Base-by-base conservation (phyloP, 2,329 filamentous ascomycete species). In the Hymenoscyphus albidus region DNA sequence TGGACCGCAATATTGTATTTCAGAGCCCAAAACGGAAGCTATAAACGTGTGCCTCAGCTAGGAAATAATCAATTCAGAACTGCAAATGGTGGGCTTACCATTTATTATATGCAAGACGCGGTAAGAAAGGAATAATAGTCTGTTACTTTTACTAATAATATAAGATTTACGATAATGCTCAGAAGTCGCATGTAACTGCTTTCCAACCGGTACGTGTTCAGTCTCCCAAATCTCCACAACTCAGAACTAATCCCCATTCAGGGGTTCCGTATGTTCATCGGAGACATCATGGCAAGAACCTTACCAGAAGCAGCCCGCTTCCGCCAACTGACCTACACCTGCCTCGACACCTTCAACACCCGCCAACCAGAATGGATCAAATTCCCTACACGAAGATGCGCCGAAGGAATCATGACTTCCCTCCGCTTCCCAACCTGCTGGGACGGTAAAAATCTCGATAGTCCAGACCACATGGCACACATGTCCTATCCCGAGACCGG, bases 231-330 rank as follows among this genome's bases (percentile, higher is more conserved):
- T 12, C 22, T 7, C n/a, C 1, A 38, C 3, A 13, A 40, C 5
- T 10, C 12, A 39, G 22, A 22, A n/a, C 16, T 39, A 10, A 38
- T 2, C 10, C 5, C 2, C 12, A 38, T 27, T 5, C 35, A 77
- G 67, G 79, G 79, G 1, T 81, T 81, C 72, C 76, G 79, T 31
- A 80, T 80, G 79, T 75, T 80, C 57, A 73, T 80, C 58, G 80
- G 79, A 39, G 75, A 80, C 58, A 72, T 75, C n/a, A 51, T 51
- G 44, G 44, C 14, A 66, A 72, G 27, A 78, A 71, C 42, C 72
- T 73, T 58, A 73, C 71, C 9, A 62, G 78, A 44, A 40, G 44
- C n/a, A 27, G 44, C 74, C 55, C 74, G 75, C 39, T 80, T 77
- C 68, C 75, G 76, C 44, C 78, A 79, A 68, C 74, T 80, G 56